phyloP scores from a whole-genome alignment of 257 asterid genomes.

The Ballota nigra region DNA sequence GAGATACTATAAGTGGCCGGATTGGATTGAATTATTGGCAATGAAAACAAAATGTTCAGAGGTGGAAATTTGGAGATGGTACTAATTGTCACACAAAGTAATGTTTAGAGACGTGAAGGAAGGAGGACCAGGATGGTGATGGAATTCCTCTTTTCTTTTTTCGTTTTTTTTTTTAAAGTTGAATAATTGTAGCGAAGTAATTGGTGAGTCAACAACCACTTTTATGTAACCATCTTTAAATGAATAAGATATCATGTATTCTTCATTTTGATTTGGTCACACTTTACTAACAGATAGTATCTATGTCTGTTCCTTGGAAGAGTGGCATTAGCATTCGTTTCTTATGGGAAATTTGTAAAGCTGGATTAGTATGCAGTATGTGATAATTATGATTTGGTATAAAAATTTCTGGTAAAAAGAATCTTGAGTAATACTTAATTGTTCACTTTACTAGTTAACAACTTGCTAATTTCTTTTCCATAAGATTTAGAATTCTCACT shows the following conservation, averaged over 20 bases:
- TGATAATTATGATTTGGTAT: not conserved
- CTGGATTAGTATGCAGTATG: not conserved
- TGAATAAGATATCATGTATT: not conserved
- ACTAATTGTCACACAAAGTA: constrained; percentile 24
- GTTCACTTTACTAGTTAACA: not conserved
- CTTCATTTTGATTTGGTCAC: not conserved
- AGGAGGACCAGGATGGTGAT: constrained; percentile 24
- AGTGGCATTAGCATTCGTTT: not conserved
- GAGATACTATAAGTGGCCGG: constrained; percentile 21
- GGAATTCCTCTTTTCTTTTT: constrained; percentile 14
- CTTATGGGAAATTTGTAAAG: not conserved
- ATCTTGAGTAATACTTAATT: not conserved
- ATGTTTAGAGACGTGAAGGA: constrained; percentile 35
- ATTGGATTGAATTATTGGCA: constrained; percentile 23
- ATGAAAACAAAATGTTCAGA: constrained; percentile 8
- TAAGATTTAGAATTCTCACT: not conserved
- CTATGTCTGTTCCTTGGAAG: not conserved
- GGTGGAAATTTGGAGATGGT: constrained; percentile 12
- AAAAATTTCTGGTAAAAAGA: not conserved
- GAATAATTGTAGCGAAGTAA: constrained; percentile 21
- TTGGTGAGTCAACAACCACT: constrained; percentile 38
- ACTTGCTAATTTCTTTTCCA: not conserved
- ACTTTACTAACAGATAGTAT: not conserved
- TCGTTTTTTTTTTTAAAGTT: constrained; percentile 25
- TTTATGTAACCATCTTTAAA: constrained; percentile 17